These are phyloP conservation scores for Sclerotinia minor DNA, from an alignment of 2,329 filamentous ascomycete genomes.

Conservation along the genomic window DNA sequence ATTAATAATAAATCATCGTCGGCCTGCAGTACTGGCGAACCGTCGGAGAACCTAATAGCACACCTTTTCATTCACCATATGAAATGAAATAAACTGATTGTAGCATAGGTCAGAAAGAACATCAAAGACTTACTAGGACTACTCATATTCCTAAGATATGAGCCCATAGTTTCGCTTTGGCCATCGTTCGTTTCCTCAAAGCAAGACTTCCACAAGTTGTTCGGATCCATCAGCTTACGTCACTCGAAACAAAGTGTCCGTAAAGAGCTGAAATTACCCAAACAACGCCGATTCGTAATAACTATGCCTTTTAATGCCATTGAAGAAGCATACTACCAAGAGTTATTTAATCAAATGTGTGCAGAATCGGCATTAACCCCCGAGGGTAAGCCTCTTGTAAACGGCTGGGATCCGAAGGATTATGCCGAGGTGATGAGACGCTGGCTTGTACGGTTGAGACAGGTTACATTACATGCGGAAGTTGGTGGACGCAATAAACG, in stretches of 20 bases:
- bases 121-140: slow-evolving; percentile 78
- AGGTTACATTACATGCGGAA: slow-evolving; percentile 84
- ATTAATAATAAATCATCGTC: background rate
- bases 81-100: background rate
- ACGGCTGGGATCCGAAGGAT: slow-evolving; percentile 63
- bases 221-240: slow-evolving; percentile 71
- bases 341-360: slow-evolving; percentile 74
- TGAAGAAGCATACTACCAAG: slow-evolving; percentile 85
- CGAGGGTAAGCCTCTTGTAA: slow-evolving; percentile 50
- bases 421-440: slow-evolving; percentile 70
- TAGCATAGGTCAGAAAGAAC: slow-evolving; percentile 54
- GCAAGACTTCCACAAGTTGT: slow-evolving; percentile 65
- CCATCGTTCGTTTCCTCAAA: slow-evolving; percentile 61
- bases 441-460: slow-evolving; percentile 76
- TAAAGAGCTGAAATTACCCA: slow-evolving; percentile 74
- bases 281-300: slow-evolving; percentile 83
- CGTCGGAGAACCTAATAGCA: background rate
- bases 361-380: slow-evolving; percentile 64
- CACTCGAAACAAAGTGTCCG: slow-evolving; percentile 84
- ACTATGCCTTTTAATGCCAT: slow-evolving; percentile 87
- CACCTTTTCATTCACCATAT: background rate
- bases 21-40: background rate
- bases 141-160: slow-evolving; percentile 74
- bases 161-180: slow-evolving; percentile 77
- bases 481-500: slow-evolving; percentile 67